Base-by-base conservation (phyloP, 2,329 filamentous ascomycete species). In the Cladosporium sp. region DNA sequence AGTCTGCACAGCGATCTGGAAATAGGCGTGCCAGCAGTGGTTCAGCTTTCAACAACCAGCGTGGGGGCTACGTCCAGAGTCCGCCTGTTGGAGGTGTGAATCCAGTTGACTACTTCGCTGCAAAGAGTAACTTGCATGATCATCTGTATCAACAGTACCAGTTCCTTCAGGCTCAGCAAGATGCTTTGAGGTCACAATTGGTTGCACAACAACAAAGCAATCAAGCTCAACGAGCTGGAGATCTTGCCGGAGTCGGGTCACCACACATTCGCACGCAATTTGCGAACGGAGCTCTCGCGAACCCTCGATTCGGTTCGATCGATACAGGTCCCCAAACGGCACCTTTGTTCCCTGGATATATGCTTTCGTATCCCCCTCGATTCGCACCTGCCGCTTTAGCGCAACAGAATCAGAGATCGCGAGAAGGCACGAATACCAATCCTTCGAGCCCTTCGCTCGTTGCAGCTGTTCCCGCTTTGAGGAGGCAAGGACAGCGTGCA, bases 1-100 rank as follows among this genome's bases (percentile, higher is more conserved):
- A 79, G 67, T 79, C 82, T 18, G 78, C 80, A 62, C 79, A 82
- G 58, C 81, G 84, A 62, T 80, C 80, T 50, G 81, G 81, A 59
- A 76, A 81, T 67, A 81, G 86, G 67, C 81, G 86, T 71, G 80
- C 86, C 18, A 88, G 86, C 2, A 87, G 85, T 74, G 83, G 85
- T 35, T 81, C 83, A 5, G 81, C 81, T 5, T 82, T 79, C 68
- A 75, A 75, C 53, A 77, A 78, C 64, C 78, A 76, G 55, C 74
- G 78, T 33, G 69, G 73, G 75, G 37, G 75, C 69, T 8, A 79
- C 75, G 44, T 72, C 23, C 70, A 80, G 64, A 82, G 80, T 67
- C 80, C 81, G 37, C 80, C 80, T 2, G 75, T 80, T 16, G 72
- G 73, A 6, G 72, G 73, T 8, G 71, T 73, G 37, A 71, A 75